Base-by-base conservation (phyloP, 1,139 yeast species). In the Suhomyces terraborum region DNA sequence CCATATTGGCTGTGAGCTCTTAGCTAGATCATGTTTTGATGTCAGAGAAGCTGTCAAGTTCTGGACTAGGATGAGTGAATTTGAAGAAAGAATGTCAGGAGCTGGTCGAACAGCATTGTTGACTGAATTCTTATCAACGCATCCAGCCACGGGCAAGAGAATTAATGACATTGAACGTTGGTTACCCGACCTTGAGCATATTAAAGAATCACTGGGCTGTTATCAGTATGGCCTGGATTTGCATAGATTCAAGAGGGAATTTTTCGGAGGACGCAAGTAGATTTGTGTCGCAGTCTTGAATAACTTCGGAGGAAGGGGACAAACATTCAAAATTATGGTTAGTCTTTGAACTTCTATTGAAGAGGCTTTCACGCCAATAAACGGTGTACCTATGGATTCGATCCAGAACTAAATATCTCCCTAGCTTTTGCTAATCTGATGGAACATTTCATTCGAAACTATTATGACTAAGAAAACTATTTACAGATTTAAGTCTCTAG, bases 1-100 rank as follows among this genome's bases (percentile, higher is more conserved):
- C 59, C 83, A 83, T 53, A 91, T 93, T 29, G 99, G 99, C 0
- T 70, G 94, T 47, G 86, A 88, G 79, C 73, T 91, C 50, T 86
- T 93, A 95, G 81, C 96, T 2, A 70, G 81, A 46, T 95, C 95
- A 32, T 94, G 99, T 59, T 93, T 75, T 61, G 67, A 89, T 50
- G 88, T 96, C 4, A 63, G 65, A 9, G 86, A 82, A 52, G 85
- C 96, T 0, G 80, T 84, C 2, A 67, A 65, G 9, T 75, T 93
- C 46, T 93, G 99, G 99, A 62, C 74, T 43, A 73, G 96, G 46
- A 91, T 93, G 97, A 65, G 77, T 29, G 58, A 64, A 17, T 79
- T 70, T 55, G 96, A 88, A 57, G 46, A 54, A 9, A 45, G 42
- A 21, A 42, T 52, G 36, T 40, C 46, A 24, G 51, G 56, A 12